Evolutionary conservation across 768 basidiomycete species (phyloP), one percentile per base, ranked within the genome.

Genomic region (Leccinum barrowsii): DNA sequence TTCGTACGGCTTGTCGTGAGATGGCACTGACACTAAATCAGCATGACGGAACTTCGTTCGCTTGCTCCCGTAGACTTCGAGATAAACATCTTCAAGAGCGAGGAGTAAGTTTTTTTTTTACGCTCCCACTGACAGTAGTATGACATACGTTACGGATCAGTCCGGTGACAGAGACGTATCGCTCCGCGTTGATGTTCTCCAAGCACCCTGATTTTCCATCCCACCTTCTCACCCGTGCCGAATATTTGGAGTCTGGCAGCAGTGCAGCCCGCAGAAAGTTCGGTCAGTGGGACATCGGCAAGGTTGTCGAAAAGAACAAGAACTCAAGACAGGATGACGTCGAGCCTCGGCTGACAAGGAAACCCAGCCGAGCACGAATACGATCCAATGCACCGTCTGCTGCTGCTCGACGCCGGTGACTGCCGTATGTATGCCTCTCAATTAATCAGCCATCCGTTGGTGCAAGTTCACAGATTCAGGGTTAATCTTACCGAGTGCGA

Each of bases 211-310:
- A 77, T 42, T 87, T 89, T 63, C 53, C 75, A 1, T 73, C 77
- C 32, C 74, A 76, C 19, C 79, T 83, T 30, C 83, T 93, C 60
- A 92, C 92, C 4, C 78, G 89, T 47, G 84, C 82, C 50, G 94
- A 98, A 70, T 98, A 96, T 73, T 76, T 83, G 51, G 94, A 98
- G 74, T 81, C 81, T 59, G 94, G 94, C 35, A 88, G 85, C 63
- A 82, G 77, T 59, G 87, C 88, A 57, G 84, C 84, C 58, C 82
- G 91, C 62, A 79, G 86, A 58, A 92, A 89, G 68, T 92, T 94
- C 73, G 77, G 72, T 24, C 82, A 84, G 59, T 85, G 85, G 85
- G 82, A 80, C 58, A 64, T 65, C 2, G 62, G 55, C 4, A 69
- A 59, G 13, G 56, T 53, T 8, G 55, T 42, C 15, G 72, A 73